A percentile compares a stretch with the other conserved stretches of the same genome.
phyloP scores from a whole-genome alignment of 495 filamentous ascomycete species.

The Cryomyces minteri region DNA sequence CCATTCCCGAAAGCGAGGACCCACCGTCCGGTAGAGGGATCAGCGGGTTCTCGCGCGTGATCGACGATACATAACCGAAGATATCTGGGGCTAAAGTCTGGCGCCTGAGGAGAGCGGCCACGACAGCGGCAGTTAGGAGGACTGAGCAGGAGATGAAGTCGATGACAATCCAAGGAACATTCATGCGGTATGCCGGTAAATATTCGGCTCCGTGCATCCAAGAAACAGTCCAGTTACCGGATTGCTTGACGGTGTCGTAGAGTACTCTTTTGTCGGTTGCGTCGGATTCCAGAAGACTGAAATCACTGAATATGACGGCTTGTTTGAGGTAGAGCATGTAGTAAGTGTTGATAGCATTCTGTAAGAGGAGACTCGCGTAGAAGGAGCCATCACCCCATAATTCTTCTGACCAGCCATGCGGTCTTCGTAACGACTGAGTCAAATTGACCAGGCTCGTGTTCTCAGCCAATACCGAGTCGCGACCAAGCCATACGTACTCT shows the following conservation, averaged over 20 bases:
- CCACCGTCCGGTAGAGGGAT: background rate
- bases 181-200: background rate
- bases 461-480: background rate
- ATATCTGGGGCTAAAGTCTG: constrained; percentile 9
- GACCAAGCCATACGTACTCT: background rate
- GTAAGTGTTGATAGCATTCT: background rate
- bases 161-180: constrained; percentile 1
- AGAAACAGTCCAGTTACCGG: background rate
- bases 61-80: constrained; percentile 7
- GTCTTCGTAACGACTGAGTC: background rate
- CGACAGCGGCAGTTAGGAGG: constrained; percentile 6
- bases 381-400: no score
- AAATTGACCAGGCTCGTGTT: background rate
- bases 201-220: background rate
- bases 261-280: no score
- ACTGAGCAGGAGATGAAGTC: constrained; percentile 2
- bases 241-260: background rate
- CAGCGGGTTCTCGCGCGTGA: constrained; percentile 1
- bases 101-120: constrained; percentile 3
- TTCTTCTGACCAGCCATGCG: background rate
- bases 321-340: background rate
- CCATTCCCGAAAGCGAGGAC: background rate
- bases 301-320: background rate
- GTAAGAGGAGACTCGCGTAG: background rate
- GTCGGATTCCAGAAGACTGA: no score